Conservation (phyloP, 2,329 filamentous ascomycete species). For the Aspergillus hiratsukae region DNA sequence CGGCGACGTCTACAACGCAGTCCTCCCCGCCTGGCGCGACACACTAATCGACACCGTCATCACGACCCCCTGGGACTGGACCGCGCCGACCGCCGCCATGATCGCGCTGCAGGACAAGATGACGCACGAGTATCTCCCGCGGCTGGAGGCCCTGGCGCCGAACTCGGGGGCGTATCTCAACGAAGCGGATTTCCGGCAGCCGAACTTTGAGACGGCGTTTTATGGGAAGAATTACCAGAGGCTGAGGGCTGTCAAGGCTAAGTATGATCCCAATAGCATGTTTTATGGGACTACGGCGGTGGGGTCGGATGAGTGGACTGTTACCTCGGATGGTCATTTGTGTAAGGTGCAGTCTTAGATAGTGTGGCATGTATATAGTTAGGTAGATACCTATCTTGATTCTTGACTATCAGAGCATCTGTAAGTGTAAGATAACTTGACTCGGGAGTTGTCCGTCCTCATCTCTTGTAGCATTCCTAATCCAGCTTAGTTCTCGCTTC, state of each 20-base stretch:
- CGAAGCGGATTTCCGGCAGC: constrained; percentile 40
- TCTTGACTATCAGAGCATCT: too few species aligned
- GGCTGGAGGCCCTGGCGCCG: constrained; percentile 34
- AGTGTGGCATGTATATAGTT: too few species aligned
- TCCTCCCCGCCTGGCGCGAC: constrained; percentile 41
- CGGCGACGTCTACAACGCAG: constrained; percentile 41
- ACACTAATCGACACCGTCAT: constrained; percentile 39
- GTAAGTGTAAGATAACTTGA: too few species aligned
- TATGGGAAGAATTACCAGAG: constrained; percentile 40
- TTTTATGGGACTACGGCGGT: constrained; percentile 46
- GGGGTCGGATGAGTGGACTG: constrained; percentile 48
- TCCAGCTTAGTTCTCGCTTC: too few species aligned
- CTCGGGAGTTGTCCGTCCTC: too few species aligned
- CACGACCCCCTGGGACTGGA: constrained; percentile 36
- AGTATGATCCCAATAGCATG: constrained; percentile 39
- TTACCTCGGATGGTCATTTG: constrained; percentile 35
- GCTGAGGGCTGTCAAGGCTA: constrained; percentile 36
- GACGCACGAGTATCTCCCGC: constrained; percentile 37
- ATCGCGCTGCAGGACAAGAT: constrained; percentile 32
- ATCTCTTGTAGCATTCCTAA: too few species aligned
- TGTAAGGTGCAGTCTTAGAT: constrained; percentile 16
- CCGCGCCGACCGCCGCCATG: constrained; percentile 29
- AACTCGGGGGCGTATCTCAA: constrained; percentile 40
- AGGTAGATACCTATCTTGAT: too few species aligned
- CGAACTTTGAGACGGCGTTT: constrained; percentile 38